Evolutionary conservation across 2,329 filamentous ascomycete species (phyloP).

Genomic region (Neofusicoccum parvum): DNA sequence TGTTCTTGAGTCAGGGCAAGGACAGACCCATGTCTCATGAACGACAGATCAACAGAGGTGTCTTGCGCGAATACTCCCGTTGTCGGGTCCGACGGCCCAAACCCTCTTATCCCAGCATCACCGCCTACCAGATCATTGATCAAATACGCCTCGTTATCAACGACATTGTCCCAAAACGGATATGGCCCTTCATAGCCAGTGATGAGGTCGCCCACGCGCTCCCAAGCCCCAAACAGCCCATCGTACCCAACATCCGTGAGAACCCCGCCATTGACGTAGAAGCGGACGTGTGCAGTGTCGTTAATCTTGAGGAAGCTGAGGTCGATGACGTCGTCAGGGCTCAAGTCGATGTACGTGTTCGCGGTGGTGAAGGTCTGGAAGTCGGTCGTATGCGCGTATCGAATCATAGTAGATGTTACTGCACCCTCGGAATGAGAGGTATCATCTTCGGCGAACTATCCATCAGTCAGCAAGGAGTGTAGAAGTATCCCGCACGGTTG

Average conservation of each 20-base stretch:
- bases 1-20: constrained; percentile 21
- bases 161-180: constrained; percentile 22
- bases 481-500: background rate
- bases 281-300: constrained; percentile 22
- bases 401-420: constrained; percentile 21
- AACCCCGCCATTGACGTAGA: constrained; percentile 23
- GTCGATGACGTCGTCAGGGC: constrained; percentile 21
- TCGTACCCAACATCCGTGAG: constrained; percentile 24
- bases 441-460: constrained; percentile 20
- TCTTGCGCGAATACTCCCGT: constrained; percentile 12
- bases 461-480: background rate
- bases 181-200: constrained; percentile 24
- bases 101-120: constrained; percentile 19
- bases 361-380: constrained; percentile 23
- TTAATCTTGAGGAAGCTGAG: constrained; percentile 25
- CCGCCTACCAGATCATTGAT: constrained; percentile 20
- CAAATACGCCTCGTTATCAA: constrained; percentile 21
- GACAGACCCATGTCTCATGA: constrained; percentile 24
- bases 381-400: constrained; percentile 23
- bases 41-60: constrained; percentile 19
- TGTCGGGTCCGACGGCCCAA: constrained; percentile 20
- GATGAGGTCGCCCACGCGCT: constrained; percentile 9
- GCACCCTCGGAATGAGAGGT: constrained; percentile 15
- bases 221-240: constrained; percentile 22
- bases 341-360: constrained; percentile 20